phyloP scores from a whole-genome alignment of 2,329 filamentous ascomycete species.

The Fusarium denticulatum region DNA sequence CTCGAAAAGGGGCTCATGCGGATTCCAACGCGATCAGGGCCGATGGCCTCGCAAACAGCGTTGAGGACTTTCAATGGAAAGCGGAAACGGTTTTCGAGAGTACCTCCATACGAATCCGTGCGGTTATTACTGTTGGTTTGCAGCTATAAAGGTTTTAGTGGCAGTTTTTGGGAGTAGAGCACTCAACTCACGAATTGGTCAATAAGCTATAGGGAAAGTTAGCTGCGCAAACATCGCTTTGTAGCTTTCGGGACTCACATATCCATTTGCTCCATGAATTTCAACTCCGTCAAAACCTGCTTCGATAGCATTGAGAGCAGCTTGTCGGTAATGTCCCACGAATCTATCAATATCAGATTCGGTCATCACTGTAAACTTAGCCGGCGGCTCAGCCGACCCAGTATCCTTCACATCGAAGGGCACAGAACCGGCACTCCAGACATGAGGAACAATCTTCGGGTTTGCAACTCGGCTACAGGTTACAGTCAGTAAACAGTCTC shows the following conservation, averaged over 20 bases:
- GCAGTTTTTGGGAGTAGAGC: rapidly evolving
- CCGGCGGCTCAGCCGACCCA: constrained; percentile 11
- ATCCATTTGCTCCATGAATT: constrained; percentile 66
- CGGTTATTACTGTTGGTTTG: constrained; percentile 61
- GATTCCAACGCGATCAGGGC: constrained; percentile 64
- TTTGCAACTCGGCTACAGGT: constrained; percentile 32
- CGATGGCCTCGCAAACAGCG: constrained; percentile 56
- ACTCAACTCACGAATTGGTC: constrained; percentile 63
- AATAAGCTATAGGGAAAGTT: constrained; percentile 45
- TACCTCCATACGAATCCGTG: constrained; percentile 63
- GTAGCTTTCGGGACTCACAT: constrained; percentile 51
- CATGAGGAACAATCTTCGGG: constrained; percentile 24
- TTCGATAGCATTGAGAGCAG: constrained; percentile 64
- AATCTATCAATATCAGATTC: constrained; percentile 70
- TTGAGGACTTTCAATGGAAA: constrained; percentile 60
- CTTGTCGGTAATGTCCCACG: constrained; percentile 67
- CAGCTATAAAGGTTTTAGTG: constrained; percentile 20
- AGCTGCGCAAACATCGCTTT: background rate
- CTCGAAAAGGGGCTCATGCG: constrained; percentile 68
- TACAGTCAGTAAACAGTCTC: background rate
- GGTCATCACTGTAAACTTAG: constrained; percentile 64
- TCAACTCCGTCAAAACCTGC: constrained; percentile 80
- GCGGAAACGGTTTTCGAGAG: constrained; percentile 62
- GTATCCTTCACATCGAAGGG: constrained; percentile 9
- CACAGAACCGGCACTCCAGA: constrained; percentile 36